phyloP scores from a whole-genome alignment of 208 protist species.

The Wallacemonas sp. region DNA sequence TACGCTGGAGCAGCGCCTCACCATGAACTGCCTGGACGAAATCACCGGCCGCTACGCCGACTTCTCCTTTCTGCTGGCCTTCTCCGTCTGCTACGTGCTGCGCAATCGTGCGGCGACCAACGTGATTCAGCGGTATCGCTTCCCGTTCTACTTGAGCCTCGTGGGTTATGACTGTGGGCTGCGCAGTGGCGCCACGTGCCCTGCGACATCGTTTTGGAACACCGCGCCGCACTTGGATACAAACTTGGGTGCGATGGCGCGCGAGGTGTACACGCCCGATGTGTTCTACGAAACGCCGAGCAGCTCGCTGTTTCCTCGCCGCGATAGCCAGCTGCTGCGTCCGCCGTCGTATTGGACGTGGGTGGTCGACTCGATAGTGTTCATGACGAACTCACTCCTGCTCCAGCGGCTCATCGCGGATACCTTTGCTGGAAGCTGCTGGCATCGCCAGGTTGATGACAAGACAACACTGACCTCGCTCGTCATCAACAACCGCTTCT shows the following conservation, averaged over 20 bases:
- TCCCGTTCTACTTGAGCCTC: conserved; percentile 70
- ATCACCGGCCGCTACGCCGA: conserved; percentile 82
- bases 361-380: conserved; percentile 25
- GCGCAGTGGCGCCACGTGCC: conserved; percentile 42
- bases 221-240: conserved; percentile 58
- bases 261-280: conserved; percentile 47
- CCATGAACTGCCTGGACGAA: conserved; percentile 76
- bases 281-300: conserved; percentile 60
- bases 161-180: conserved; percentile 72
- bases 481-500: conserved; percentile 66
- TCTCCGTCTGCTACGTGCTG: conserved; percentile 40
- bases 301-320: neutral
- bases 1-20: conserved; percentile 63
- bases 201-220: conserved; percentile 77
- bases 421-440: conserved; percentile 57
- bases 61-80: conserved; percentile 62
- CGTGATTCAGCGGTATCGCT: conserved; percentile 44
- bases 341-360: conserved; percentile 28
- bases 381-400: conserved; percentile 43
- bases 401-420: conserved; percentile 37
- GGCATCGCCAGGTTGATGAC: conserved; percentile 23
- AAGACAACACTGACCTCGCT: conserved; percentile 41
- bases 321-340: neutral
- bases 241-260: conserved; percentile 55
- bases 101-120: conserved; percentile 29